These are phyloP conservation scores for Theobroma grandiflorum DNA, from an alignment of 441 rosid genomes.

Conservation along the genomic window DNA sequence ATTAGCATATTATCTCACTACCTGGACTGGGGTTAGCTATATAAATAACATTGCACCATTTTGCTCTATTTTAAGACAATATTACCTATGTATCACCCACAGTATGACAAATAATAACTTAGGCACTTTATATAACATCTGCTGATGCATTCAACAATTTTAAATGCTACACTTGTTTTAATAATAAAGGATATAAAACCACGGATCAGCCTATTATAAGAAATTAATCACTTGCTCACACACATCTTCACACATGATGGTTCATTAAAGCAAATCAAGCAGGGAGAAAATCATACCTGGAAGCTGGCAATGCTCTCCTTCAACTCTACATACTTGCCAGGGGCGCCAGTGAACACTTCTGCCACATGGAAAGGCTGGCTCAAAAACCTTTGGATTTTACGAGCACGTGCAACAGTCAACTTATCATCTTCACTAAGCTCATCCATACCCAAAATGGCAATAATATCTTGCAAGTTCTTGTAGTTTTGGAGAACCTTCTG, in stretches of 20 bases:
- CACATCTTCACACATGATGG: neutral
- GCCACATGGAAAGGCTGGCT: conserved; percentile 99
- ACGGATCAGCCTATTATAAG: neutral
- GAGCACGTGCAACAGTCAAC: conserved; percentile 96
- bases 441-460: conserved; percentile 98
- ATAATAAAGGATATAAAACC: neutral
- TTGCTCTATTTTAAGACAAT: neutral
- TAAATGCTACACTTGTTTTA: neutral
- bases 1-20: neutral
- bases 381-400: conserved; percentile 92
- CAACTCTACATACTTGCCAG: conserved; percentile 95
- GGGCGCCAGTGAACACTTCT: conserved; percentile 96
- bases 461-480: conserved; percentile 96
- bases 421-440: conserved; percentile 99
- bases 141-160: neutral
- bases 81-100: neutral
- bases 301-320: conserved; percentile 87
- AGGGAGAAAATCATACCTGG: conserved; percentile 63
- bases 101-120: neutral
- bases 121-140: neutral
- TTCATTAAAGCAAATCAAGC: neutral
- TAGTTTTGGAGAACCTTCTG: conserved; percentile 97
- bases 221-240: neutral
- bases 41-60: neutral
- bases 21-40: neutral